Evolutionary conservation across 768 basidiomycete species (phyloP).

Genomic region (Cyclocybe cylindracea): DNA sequence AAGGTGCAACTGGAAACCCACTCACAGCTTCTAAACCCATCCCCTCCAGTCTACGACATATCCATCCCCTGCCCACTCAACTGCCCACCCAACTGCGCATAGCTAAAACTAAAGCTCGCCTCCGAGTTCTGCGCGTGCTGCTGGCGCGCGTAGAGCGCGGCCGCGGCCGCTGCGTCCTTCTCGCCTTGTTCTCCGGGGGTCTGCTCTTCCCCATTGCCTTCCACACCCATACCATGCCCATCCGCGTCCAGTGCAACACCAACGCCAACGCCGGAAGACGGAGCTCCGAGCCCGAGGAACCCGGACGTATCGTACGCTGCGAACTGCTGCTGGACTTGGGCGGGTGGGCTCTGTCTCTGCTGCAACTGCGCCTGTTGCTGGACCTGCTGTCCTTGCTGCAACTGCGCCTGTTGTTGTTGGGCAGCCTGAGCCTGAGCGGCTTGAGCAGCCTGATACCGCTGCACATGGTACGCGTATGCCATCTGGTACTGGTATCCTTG

Average conservation of each 20-base stretch:
- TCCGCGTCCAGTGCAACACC: slow-evolving; percentile 3
- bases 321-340: not conserved
- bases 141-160: slow-evolving; percentile 12
- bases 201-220: too few relatives aligned
- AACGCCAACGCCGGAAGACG: slow-evolving; percentile 9
- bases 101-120: too few relatives aligned
- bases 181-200: not conserved
- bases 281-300: too few relatives aligned
- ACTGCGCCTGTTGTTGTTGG: slow-evolving; percentile 19
- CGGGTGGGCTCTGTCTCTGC: too few relatives aligned
- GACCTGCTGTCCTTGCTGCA: slow-evolving; percentile 10
- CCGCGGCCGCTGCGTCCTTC: slow-evolving; percentile 2
- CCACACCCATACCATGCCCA: not conserved
- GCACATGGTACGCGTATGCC: not conserved
- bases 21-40: too few relatives aligned
- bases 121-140: slow-evolving; percentile 10
- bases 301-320: too few relatives aligned
- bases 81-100: too few relatives aligned
- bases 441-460: slow-evolving; percentile 9
- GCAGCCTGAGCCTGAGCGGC: slow-evolving; percentile 23
- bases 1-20: too few relatives aligned
- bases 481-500: not conserved
- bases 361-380: too few relatives aligned
- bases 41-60: too few relatives aligned
- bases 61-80: too few relatives aligned